These are phyloP conservation scores for Anisodus acutangulus DNA, from an alignment of 257 asterid species.

Conservation along the genomic window DNA sequence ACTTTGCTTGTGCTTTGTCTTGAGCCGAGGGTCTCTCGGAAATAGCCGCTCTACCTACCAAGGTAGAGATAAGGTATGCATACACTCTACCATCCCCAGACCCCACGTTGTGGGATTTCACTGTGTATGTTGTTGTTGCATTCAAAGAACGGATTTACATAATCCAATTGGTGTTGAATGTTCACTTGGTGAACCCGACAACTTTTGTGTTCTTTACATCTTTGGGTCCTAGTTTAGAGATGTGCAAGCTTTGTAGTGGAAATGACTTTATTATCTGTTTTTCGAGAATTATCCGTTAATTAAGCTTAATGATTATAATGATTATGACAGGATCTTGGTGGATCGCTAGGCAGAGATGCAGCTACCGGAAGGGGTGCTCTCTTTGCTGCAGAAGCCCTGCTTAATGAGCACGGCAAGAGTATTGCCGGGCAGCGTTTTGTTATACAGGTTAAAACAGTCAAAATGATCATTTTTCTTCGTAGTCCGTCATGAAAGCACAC, in stretches of 20 bases:
- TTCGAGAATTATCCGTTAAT: neutral
- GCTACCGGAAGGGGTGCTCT: constrained; percentile 75
- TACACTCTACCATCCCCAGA: too few species aligned
- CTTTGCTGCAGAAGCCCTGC: constrained; percentile 63
- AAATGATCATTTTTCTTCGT: neutral
- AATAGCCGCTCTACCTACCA: too few species aligned
- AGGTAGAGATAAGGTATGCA: too few species aligned
- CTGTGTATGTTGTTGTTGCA: too few species aligned
- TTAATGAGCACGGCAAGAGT: constrained; percentile 59
- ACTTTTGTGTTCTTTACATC: neutral
- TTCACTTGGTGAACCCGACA: neutral
- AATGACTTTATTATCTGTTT: neutral
- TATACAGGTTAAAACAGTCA: constrained; percentile 49
- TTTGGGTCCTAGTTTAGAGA: neutral
- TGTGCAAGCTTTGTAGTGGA: neutral
- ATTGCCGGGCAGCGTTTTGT: constrained; percentile 61
- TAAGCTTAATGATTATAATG: neutral
- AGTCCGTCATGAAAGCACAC: neutral
- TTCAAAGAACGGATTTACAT: neutral
- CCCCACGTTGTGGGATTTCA: too few species aligned
- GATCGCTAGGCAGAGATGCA: constrained; percentile 77
- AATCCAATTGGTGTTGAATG: neutral
- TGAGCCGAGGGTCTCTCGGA: too few species aligned
- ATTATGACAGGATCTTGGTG: constrained; percentile 62
- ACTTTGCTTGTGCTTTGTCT: too few species aligned